Conservation (phyloP, 2,329 filamentous ascomycete species). For the Sporothrix schenckii region DNA sequence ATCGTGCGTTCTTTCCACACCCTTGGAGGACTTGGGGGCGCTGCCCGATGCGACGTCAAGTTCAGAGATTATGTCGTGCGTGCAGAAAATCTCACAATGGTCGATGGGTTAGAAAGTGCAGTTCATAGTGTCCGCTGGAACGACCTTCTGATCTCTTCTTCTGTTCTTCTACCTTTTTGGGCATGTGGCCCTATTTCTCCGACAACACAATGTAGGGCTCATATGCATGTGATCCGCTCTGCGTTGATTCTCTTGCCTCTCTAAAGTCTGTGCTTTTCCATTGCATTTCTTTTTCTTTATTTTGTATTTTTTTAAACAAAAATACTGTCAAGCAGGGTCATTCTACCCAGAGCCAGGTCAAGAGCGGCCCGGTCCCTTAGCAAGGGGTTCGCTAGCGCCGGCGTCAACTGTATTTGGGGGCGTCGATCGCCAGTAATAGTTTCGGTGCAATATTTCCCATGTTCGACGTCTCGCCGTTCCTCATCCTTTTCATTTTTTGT, state of each 20-base stretch:
- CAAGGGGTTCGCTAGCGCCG: neutral
- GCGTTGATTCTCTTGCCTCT: no score
- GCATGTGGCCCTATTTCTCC: neutral
- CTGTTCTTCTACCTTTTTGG: no score
- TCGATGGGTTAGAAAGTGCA: neutral
- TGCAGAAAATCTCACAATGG: neutral
- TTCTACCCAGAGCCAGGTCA: neutral
- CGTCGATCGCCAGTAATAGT: neutral
- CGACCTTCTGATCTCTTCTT: neutral
- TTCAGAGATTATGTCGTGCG: neutral
- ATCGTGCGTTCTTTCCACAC: constrained; percentile 23
- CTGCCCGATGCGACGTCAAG: constrained; percentile 13
- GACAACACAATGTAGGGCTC: neutral
- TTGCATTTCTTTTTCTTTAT: neutral
- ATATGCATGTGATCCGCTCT: no score
- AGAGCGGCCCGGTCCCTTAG: constrained; percentile 28
- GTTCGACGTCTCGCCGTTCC: neutral
- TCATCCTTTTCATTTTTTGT: neutral
- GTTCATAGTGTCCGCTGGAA: neutral
- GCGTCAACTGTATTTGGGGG: neutral
- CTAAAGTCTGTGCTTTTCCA: neutral
- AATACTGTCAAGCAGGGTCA: neutral
- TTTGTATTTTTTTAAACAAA: neutral
- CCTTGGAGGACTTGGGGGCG: neutral
- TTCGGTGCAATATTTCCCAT: neutral